Percentiles rank a stretch among this genome's conserved stretches.
Evolutionary conservation across 305 asterid genomes (phyloP).

Genomic region (Fraxinus ornus): DNA sequence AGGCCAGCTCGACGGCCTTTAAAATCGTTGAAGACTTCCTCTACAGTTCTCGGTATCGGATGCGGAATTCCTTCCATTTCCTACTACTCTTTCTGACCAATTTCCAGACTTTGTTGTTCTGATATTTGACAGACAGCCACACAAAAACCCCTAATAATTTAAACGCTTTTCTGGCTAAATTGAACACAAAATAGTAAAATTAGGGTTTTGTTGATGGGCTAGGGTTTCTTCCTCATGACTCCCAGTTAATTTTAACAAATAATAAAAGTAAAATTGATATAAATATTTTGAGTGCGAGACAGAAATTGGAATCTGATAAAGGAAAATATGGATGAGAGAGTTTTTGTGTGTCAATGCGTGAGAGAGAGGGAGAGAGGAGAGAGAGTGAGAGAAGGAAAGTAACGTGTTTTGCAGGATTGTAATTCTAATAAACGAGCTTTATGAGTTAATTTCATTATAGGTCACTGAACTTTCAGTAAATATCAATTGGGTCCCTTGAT

Average conservation of each 20-base stretch:
- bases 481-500: not conserved
- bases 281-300: not conserved
- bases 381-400: slow-evolving; percentile 12
- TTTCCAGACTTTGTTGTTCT: not conserved
- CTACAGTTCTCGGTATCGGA: slow-evolving; percentile 70
- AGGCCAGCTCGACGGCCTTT: slow-evolving; percentile 69
- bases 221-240: not conserved
- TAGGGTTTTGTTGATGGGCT: not conserved
- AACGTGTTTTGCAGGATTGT: not conserved
- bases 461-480: not conserved
- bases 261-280: not conserved
- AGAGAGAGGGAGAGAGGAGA: not conserved
- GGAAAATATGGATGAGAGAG: not conserved
- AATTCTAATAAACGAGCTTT: not conserved
- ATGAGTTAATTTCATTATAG: not conserved
- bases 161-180: not conserved
- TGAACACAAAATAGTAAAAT: not conserved
- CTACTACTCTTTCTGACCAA: not conserved
- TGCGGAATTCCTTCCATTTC: slow-evolving; percentile 51
- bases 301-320: not conserved
- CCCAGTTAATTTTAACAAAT: not conserved
- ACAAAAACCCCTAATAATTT: not conserved
- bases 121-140: not conserved
- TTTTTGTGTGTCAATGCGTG: not conserved
- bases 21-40: slow-evolving; percentile 74